A percentile compares a stretch with the other conserved stretches of the same genome.
Conservation (phyloP, 192 early-diverging fungal species). For the Chytriomyces hyalinus region DNA sequence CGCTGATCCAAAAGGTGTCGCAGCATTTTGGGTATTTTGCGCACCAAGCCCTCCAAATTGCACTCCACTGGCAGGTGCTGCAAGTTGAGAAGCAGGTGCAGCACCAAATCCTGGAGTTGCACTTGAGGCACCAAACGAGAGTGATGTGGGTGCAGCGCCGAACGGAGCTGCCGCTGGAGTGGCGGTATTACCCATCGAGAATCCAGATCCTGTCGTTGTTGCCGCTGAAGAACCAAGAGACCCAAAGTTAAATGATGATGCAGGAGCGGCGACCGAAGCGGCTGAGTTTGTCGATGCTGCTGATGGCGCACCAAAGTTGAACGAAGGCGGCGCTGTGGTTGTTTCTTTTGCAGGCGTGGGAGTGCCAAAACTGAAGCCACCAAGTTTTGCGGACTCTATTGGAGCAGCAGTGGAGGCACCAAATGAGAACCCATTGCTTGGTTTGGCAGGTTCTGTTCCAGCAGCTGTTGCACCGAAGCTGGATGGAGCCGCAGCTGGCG, state of each 20-base stretch:
- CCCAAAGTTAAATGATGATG: not conserved
- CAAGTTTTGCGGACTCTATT: not conserved
- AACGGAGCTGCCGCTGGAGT: not conserved
- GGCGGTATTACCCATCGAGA: not conserved
- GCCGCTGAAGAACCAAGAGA: not conserved
- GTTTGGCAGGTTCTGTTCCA: not conserved
- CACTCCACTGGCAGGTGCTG: not conserved
- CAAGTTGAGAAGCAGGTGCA: not conserved
- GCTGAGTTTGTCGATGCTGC: not conserved
- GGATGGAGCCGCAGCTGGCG: constrained; percentile 6
- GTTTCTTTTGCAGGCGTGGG: not conserved
- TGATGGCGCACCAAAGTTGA: constrained; percentile 3
- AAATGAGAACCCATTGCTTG: not conserved
- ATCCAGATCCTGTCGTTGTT: constrained; percentile 2
- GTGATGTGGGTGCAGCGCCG: not conserved
- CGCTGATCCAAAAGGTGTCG: too few relatives aligned
- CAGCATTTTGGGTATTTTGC: too few relatives aligned
- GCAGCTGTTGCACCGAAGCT: not conserved
- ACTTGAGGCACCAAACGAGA: not conserved
- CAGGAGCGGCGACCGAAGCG: not conserved
- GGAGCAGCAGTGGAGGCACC: not conserved
- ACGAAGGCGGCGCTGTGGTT: not conserved
- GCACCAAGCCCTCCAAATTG: too few relatives aligned
- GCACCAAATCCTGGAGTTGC: constrained; percentile 1
- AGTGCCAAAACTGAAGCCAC: not conserved